Conservation (phyloP, 345 rosid genomes). For the Aquilaria sinensis region DNA sequence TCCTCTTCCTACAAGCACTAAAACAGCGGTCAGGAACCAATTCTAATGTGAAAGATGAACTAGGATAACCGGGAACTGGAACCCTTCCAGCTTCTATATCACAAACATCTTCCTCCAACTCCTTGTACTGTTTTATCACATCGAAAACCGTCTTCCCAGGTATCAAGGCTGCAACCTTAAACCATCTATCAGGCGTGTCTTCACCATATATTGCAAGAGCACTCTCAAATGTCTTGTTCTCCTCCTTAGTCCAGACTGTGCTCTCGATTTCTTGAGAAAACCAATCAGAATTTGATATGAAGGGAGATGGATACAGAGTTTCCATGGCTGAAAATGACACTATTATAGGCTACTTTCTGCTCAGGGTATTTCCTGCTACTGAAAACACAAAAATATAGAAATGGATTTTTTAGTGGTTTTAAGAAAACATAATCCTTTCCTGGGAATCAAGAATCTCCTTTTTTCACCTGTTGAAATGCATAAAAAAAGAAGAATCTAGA, state of each 20-base stretch:
- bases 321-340: constrained; percentile 31
- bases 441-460: constrained; percentile 36
- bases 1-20: constrained; percentile 45
- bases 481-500: constrained; percentile 28
- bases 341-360: background rate
- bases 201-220: constrained; percentile 55
- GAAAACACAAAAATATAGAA: too few species aligned
- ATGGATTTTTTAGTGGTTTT: constrained; percentile 1
- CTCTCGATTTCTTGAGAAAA: constrained; percentile 10
- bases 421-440: constrained; percentile 17
- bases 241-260: constrained; percentile 54
- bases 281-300: constrained; percentile 20
- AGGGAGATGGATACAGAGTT: constrained; percentile 28
- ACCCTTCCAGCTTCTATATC: constrained; percentile 65
- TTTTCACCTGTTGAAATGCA: background rate
- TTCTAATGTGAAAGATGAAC: constrained; percentile 37
- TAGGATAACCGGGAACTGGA: constrained; percentile 60
- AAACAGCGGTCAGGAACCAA: constrained; percentile 24
- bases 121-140: constrained; percentile 50
- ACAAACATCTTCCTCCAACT: constrained; percentile 46
- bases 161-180: constrained; percentile 44
- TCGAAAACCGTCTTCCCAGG: constrained; percentile 51
- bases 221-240: constrained; percentile 63
- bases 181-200: constrained; percentile 57
- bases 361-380: too few species aligned